Base-by-base conservation (phyloP, 2,329 filamentous ascomycete species). In the Seiridium unicorne region DNA sequence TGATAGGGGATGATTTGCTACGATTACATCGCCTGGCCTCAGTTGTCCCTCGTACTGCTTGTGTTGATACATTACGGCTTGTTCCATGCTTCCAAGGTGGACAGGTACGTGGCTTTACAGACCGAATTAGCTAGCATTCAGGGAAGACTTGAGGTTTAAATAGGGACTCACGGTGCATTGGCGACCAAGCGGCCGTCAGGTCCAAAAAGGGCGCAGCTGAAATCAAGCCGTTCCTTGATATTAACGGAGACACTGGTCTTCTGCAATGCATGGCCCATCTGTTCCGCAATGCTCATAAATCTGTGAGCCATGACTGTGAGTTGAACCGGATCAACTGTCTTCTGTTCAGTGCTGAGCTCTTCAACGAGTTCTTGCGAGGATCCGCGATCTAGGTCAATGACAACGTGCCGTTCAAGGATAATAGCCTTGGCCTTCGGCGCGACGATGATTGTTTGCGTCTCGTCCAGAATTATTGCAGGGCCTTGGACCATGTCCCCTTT, bases 221-320 rank as follows among this genome's bases (percentile, higher is more conserved):
- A 94, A 69, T 94, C 91, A 1, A 94, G 80, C 3, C 91, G 84
- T 70, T 94, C 91, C 68, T 94, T 90, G 72, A 93, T 89, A 66
- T 93, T 93, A 0, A 88, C 91, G 59, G 85, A 89, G 11, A 93
- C 88, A 65, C 86, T 88, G 0, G 89, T 92, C 75, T 92, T 92
- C 68, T 93, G 89, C n/a, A 94, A 74, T 3, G 89, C 88, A 56
- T 88, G 81, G 0, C 91, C 90, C 90, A 93, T 93, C 69, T 93
- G 90, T 72, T 93, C 91, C 0, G 91, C 91, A 63, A 93, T 91
- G 3, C 88, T 86, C 90, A 93, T 93, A 75, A 93, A 93, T 2
- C 90, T 83, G 71, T 93, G 89, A 0, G 87, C 89, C 67, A 94
- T 93, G 61, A 93, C 89, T 65, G 85, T 89, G 1, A 94, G 80